A percentile compares a stretch with the other conserved stretches of the same genome.
Conservation (phyloP, 495 filamentous ascomycete genomes). For the Viridothelium virens region DNA sequence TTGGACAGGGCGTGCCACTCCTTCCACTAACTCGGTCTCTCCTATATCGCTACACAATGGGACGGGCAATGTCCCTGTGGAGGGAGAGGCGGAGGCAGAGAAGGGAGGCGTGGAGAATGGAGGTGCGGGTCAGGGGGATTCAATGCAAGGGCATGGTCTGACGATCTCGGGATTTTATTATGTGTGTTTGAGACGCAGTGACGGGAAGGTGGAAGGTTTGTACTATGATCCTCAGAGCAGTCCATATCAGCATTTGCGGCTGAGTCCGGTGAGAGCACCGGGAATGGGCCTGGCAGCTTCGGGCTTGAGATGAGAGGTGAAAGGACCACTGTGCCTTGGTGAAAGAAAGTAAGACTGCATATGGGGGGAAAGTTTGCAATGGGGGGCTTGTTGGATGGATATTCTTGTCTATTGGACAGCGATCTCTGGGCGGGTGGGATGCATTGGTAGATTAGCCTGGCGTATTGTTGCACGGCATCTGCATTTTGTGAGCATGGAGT, state of each 20-base stretch:
- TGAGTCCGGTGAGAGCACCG: conserved; percentile 41
- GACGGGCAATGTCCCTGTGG: not conserved
- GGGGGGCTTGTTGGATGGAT: not conserved
- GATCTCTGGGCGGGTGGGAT: not conserved
- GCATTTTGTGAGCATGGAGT: conserved; percentile 3
- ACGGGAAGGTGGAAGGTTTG: conserved; percentile 58
- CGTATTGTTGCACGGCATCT: not conserved
- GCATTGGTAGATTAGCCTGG: not conserved
- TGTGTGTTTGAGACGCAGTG: conserved; percentile 52
- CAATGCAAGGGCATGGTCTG: conserved; percentile 41
- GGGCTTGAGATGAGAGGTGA: conserved; percentile 18
- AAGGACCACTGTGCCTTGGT: too few relatives aligned
- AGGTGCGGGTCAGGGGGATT: not conserved
- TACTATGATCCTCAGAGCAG: conserved; percentile 68
- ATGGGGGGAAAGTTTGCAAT: too few relatives aligned
- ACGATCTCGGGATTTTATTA: conserved; percentile 76
- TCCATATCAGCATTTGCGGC: conserved; percentile 60
- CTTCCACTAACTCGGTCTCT: not conserved
- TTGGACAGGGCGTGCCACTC: conserved; percentile 29
- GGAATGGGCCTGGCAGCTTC: conserved; percentile 19
- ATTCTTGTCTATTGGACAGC: not conserved
- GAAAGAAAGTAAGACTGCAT: too few relatives aligned
- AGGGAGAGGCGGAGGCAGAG: conserved; percentile 6
- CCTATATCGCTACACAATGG: too few relatives aligned
- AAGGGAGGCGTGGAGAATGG: conserved; percentile 8